Evolutionary conservation across 306 rosid species (phyloP).

Genomic region (Castanea crenata): DNA sequence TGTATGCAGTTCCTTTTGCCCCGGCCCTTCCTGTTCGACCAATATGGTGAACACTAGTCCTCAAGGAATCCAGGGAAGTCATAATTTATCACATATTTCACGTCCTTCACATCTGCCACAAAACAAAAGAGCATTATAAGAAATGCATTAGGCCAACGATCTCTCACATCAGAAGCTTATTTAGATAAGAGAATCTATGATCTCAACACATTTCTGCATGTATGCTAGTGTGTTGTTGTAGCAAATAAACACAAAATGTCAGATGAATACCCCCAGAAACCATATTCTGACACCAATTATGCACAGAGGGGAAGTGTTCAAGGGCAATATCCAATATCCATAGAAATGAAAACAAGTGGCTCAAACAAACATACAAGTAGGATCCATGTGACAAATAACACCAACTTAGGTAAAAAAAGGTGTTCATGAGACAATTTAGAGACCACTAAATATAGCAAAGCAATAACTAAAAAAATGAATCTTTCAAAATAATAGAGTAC

Average conservation of each 20-base stretch:
- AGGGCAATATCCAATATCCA: neutral
- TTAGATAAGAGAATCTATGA: neutral
- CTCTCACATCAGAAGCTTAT: neutral
- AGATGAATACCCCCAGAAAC: neutral
- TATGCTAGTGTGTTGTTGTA: neutral
- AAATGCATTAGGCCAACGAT: neutral
- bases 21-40: constrained; percentile 99
- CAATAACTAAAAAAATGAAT: neutral
- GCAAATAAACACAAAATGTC: neutral
- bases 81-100: constrained; percentile 84
- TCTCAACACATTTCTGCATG: neutral
- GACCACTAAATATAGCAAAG: neutral
- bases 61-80: constrained; percentile 98
- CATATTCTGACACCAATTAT: neutral
- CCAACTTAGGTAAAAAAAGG: neutral
- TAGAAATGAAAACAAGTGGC: neutral
- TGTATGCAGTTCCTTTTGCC: constrained; percentile 97
- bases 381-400: too few species aligned
- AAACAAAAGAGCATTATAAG: constrained; percentile 6
- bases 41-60: constrained; percentile 91
- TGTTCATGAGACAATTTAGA: neutral
- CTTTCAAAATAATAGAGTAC: neutral
- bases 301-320: neutral
- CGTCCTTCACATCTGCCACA: constrained; percentile 88
- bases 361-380: too few species aligned